phyloP scores from a whole-genome alignment of 495 filamentous ascomycete genomes.

The Platismatia glauca region DNA sequence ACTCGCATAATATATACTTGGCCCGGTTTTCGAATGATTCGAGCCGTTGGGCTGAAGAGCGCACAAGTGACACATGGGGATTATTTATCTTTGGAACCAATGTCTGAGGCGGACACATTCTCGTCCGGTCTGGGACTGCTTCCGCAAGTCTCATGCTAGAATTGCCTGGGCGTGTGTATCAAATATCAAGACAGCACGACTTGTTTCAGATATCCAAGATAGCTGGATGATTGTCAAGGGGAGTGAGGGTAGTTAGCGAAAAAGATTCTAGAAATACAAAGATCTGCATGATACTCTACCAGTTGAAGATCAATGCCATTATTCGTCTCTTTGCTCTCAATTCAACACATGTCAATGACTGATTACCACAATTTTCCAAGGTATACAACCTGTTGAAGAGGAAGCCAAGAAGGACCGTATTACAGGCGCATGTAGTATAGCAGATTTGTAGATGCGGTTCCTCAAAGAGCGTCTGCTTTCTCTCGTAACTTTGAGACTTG shows the following conservation, averaged over 20 bases:
- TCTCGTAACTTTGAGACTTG: background rate
- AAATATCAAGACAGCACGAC: background rate
- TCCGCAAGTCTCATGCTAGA: background rate
- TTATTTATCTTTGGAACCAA: background rate
- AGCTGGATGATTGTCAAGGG: background rate
- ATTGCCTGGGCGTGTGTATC: background rate
- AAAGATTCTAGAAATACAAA: background rate
- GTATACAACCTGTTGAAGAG: background rate
- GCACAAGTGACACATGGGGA: too few relatives aligned
- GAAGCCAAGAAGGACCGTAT: background rate
- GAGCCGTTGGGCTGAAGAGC: background rate
- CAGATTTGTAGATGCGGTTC: background rate
- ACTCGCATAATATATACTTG: background rate
- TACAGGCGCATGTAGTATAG: background rate
- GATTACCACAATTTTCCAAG: background rate
- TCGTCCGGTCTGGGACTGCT: background rate
- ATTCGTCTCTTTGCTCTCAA: background rate
- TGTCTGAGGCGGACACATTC: background rate
- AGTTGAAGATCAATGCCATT: too few relatives aligned
- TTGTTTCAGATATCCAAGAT: background rate
- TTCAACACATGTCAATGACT: background rate
- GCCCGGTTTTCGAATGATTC: background rate
- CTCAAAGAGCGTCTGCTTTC: background rate
- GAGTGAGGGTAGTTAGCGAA: too few relatives aligned
- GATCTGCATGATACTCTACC: too few relatives aligned